A percentile compares a stretch with the other conserved stretches of the same genome.
Evolutionary conservation across 495 filamentous ascomycete genomes (phyloP).

Genomic region (Penicillium maclennaniae): DNA sequence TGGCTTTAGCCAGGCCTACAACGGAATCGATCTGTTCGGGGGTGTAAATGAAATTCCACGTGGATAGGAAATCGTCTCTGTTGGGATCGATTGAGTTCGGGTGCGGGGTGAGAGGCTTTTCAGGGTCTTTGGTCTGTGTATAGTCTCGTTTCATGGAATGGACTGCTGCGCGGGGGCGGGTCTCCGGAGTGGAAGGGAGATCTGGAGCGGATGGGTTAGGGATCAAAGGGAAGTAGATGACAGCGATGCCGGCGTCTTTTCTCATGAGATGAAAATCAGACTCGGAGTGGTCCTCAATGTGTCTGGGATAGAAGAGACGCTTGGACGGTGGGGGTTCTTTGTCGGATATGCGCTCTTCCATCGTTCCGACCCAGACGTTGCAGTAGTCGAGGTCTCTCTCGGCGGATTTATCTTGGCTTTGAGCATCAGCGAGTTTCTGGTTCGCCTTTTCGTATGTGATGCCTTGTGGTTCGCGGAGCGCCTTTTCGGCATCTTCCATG

Average conservation of each 20-base stretch:
- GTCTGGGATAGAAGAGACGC: constrained; percentile 40
- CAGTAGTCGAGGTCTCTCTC: constrained; percentile 71
- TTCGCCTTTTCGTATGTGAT: constrained; percentile 55
- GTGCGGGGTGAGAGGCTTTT: constrained; percentile 34
- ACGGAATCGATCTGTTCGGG: constrained; percentile 80
- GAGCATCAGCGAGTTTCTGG: constrained; percentile 59
- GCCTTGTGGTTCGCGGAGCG: constrained; percentile 67
- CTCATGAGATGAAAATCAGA: constrained; percentile 70
- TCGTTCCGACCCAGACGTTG: constrained; percentile 91
- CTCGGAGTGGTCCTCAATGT: constrained; percentile 34
- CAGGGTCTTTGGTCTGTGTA: constrained; percentile 17
- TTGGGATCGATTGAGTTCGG: constrained; percentile 77
- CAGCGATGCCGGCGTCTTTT: constrained; percentile 77
- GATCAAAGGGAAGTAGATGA: constrained; percentile 88
- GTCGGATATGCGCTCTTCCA: constrained; percentile 58
- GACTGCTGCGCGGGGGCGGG: constrained; percentile 23
- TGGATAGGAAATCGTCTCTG: constrained; percentile 78
- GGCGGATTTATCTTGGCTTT: constrained; percentile 20
- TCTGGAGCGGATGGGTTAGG: constrained; percentile 58
- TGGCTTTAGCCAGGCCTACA: constrained; percentile 75
- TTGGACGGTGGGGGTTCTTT: constrained; percentile 65
- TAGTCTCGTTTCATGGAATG: constrained; percentile 15
- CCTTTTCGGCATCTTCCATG: constrained; percentile 50
- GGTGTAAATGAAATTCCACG: constrained; percentile 96
- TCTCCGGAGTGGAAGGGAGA: constrained; percentile 22